These are phyloP conservation scores for Lecanosticta acicola DNA, from an alignment of 2,329 filamentous ascomycete species.

Conservation along the genomic window DNA sequence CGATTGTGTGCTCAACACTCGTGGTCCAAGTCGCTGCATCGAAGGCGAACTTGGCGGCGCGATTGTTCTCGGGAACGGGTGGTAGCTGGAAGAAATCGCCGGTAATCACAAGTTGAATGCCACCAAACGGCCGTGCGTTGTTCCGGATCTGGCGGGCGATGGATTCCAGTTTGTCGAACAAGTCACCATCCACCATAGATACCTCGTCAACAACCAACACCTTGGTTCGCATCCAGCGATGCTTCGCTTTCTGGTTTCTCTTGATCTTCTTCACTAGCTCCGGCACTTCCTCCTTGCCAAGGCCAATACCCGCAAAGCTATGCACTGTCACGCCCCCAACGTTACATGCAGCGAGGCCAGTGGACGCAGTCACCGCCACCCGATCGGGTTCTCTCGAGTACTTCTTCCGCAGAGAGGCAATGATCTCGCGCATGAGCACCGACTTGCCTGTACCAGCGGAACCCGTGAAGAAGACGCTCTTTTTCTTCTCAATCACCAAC, in stretches of 20 bases:
- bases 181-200: conserved; percentile 95
- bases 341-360: conserved; percentile 91
- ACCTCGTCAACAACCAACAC: conserved; percentile 89
- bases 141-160: conserved; percentile 82
- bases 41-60: conserved; percentile 81
- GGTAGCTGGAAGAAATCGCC: conserved; percentile 98
- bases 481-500: conserved; percentile 69
- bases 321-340: conserved; percentile 93
- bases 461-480: conserved; percentile 96
- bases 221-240: conserved; percentile 82
- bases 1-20: conserved; percentile 90
- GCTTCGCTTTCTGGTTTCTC: conserved; percentile 79
- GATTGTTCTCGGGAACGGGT: conserved; percentile 75
- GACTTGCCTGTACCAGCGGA: conserved; percentile 95
- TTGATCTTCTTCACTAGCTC: conserved; percentile 86
- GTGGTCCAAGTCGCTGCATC: conserved; percentile 88
- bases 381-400: conserved; percentile 71
- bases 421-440: conserved; percentile 88
- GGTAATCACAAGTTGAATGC: conserved; percentile 91
- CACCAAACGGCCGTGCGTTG: conserved; percentile 87
- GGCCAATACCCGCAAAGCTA: conserved; percentile 89
- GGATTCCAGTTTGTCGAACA: conserved; percentile 92
- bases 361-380: conserved; percentile 90
- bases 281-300: conserved; percentile 81
- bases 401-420: conserved; percentile 71